A percentile compares a stretch with the other conserved stretches of the same genome.
These are phyloP conservation scores for Coccomyxa sp. DNA, from an alignment of 139 green algal species.

Conservation along the genomic window DNA sequence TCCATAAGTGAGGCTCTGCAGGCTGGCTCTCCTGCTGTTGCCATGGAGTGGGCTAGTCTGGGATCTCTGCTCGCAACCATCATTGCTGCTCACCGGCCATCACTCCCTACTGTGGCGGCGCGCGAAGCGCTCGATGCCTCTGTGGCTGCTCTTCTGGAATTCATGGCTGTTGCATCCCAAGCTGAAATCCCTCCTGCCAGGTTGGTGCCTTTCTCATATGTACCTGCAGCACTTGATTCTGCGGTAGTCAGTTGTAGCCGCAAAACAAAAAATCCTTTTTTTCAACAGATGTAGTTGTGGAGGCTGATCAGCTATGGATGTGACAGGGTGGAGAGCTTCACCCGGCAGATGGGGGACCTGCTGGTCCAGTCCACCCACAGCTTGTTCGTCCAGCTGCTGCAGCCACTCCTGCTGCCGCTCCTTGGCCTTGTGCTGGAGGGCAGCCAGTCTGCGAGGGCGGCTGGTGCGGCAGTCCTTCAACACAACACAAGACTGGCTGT, in stretches of 20 bases:
- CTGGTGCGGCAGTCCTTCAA: too few species aligned
- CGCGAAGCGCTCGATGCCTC: not conserved
- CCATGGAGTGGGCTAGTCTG: not conserved
- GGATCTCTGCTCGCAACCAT: not conserved
- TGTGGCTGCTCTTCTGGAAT: not conserved
- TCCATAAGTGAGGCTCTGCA: not conserved
- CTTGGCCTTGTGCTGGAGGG: slow-evolving; percentile 3
- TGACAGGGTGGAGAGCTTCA: not conserved
- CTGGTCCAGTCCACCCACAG: slow-evolving; percentile 1
- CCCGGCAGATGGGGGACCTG: not conserved
- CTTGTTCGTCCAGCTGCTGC: slow-evolving; percentile 15
- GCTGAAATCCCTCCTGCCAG: too few species aligned
- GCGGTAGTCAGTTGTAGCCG: too few species aligned
- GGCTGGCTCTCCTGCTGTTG: not conserved
- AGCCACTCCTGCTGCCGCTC: slow-evolving; percentile 38
- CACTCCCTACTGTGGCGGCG: not conserved
- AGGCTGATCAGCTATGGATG: not conserved
- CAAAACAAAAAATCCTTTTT: not conserved
- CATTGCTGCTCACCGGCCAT: not conserved
- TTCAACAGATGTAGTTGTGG: not conserved
- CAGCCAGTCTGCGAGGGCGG: not conserved
- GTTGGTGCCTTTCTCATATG: too few species aligned
- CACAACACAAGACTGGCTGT: too few species aligned
- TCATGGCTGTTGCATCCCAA: too few species aligned
- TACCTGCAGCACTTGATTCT: too few species aligned